Evolutionary conservation across 768 basidiomycete genomes (phyloP).

Genomic region (Termitomyces sp.): DNA sequence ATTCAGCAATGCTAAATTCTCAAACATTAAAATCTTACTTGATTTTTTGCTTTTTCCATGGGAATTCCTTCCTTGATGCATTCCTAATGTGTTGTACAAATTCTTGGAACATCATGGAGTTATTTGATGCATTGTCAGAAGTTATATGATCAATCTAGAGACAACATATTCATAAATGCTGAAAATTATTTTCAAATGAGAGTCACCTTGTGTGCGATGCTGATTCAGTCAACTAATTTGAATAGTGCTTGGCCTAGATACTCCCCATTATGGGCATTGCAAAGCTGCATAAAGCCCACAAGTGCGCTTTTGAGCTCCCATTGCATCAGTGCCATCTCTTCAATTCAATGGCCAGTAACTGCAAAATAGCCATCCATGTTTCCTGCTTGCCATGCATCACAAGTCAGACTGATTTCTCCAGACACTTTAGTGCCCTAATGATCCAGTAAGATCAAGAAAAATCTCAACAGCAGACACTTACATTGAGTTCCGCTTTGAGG

Average conservation of each 20-base stretch:
- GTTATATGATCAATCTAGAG: slow-evolving; percentile 31
- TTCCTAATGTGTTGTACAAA: slow-evolving; percentile 14
- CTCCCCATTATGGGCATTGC: slow-evolving; percentile 33
- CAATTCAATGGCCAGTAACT: no score
- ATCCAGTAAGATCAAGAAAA: neutral
- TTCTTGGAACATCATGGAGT: slow-evolving; percentile 27
- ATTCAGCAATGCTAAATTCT: neutral
- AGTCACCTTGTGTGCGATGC: slow-evolving; percentile 25
- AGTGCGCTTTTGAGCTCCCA: no score
- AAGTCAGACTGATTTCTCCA: slow-evolving; percentile 23
- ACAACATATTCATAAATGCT: neutral
- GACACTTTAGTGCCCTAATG: neutral
- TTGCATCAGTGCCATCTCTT: no score
- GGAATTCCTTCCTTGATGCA: no score
- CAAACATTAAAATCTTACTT: neutral
- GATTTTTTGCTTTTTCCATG: no score
- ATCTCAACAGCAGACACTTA: no score
- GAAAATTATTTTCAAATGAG: neutral
- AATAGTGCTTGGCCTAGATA: no score
- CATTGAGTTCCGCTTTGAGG: neutral
- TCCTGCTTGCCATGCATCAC: no score
- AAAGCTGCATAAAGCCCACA: slow-evolving; percentile 31
- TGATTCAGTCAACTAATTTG: slow-evolving; percentile 22
- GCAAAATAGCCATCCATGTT: no score
- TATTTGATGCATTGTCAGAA: slow-evolving; percentile 34